These are phyloP conservation scores for Ganoderma sinense DNA, from an alignment of 1,284 basidiomycete species.

Conservation along the genomic window DNA sequence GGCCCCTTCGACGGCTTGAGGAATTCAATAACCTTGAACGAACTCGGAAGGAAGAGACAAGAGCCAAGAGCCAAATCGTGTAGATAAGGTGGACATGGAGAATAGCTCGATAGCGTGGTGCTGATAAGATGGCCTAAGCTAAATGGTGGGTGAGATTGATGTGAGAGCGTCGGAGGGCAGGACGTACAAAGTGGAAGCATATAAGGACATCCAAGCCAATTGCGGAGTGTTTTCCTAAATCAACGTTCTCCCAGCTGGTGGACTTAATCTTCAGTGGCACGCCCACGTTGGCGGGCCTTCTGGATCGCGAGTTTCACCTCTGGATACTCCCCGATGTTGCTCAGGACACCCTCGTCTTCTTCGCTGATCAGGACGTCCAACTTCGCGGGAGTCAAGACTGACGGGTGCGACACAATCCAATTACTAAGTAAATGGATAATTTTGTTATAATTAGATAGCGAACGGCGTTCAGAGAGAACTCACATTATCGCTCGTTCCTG, in stretches of 20 bases:
- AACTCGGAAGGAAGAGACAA: neutral
- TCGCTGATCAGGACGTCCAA: slow-evolving; percentile 22
- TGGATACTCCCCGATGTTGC: slow-evolving; percentile 23
- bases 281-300: slow-evolving; percentile 9
- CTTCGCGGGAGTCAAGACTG: slow-evolving; percentile 24
- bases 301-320: slow-evolving; percentile 22
- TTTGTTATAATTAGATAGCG: no score
- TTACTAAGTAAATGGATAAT: slow-evolving; percentile 5
- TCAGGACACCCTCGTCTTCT: slow-evolving; percentile 19
- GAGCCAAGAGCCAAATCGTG: neutral
- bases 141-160: neutral
- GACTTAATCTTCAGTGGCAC: neutral
- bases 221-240: neutral
- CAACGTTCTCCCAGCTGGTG: neutral
- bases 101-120: neutral
- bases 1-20: neutral
- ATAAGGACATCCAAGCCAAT: neutral
- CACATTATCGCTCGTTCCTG: slow-evolving; percentile 28
- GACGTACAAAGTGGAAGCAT: neutral
- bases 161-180: neutral
- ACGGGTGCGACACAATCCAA: slow-evolving; percentile 26
- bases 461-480: neutral
- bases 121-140: neutral
- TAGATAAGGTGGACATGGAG: neutral
- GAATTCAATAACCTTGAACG: neutral